Evolutionary conservation across 1,284 basidiomycete species (phyloP).

Genomic region (Phellinidium pouzarii): DNA sequence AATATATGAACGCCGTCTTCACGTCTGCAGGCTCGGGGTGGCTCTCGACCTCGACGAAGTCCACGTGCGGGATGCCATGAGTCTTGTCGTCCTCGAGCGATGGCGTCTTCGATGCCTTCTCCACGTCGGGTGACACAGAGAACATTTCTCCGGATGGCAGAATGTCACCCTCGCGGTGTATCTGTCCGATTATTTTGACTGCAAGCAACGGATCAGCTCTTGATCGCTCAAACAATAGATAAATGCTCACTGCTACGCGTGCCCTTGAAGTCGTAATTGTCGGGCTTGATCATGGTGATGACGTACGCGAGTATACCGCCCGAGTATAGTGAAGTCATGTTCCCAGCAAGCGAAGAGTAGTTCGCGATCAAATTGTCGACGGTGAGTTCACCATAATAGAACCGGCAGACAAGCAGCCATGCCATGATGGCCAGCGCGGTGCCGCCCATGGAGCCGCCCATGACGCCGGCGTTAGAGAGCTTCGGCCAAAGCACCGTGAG

Average conservation of each 20-base stretch:
- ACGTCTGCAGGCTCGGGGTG: constrained; percentile 27
- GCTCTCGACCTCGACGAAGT: constrained; percentile 8
- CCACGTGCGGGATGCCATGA: too few relatives aligned
- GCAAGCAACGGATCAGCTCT: too few relatives aligned
- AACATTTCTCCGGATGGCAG: constrained; percentile 13
- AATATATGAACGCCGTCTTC: constrained; percentile 36
- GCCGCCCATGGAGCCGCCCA: constrained; percentile 37
- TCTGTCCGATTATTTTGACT: constrained; percentile 16
- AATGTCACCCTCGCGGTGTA: neutral
- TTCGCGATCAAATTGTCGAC: constrained; percentile 38
- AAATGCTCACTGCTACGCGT: constrained; percentile 37
- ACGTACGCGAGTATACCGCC: constrained; percentile 37
- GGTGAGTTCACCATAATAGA: constrained; percentile 41
- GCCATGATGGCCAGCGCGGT: constrained; percentile 40
- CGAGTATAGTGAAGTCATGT: constrained; percentile 37
- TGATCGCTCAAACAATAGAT: too few relatives aligned
- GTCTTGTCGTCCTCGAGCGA: constrained; percentile 12
- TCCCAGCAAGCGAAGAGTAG: constrained; percentile 44
- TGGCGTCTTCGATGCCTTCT: constrained; percentile 17
- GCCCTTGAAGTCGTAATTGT: constrained; percentile 40
- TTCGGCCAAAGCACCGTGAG: constrained; percentile 45
- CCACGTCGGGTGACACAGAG: constrained; percentile 21
- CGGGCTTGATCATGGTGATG: constrained; percentile 38
- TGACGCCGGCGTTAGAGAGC: constrained; percentile 35
- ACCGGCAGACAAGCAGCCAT: constrained; percentile 47